Evolutionary conservation across 1,284 basidiomycete species (phyloP).

Genomic region (Ceratobasidium theobromae): DNA sequence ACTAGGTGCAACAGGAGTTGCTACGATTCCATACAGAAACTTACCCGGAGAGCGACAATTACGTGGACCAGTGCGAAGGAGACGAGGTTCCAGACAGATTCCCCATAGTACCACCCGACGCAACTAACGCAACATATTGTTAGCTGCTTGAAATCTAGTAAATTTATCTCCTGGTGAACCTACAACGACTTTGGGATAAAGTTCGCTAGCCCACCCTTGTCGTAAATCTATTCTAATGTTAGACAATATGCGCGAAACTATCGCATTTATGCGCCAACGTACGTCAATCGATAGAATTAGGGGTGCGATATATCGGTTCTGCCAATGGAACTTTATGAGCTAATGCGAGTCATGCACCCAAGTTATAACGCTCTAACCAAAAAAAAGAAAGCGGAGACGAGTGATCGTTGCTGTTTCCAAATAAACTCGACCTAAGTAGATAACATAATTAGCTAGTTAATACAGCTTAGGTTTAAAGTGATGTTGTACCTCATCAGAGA

Average conservation of each 20-base stretch:
- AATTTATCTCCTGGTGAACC: not conserved
- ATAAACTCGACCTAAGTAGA: constrained; percentile 23
- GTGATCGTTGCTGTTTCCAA: constrained; percentile 30
- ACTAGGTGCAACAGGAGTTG: too few relatives aligned
- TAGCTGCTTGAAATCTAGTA: too few relatives aligned
- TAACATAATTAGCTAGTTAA: not conserved
- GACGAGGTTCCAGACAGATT: constrained; percentile 10
- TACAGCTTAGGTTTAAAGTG: not conserved
- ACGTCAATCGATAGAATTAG: constrained; percentile 4
- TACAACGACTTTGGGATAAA: constrained; percentile 13
- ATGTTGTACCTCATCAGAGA: constrained; percentile 30
- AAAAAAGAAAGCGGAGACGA: constrained; percentile 30
- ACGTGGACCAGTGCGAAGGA: constrained; percentile 23
- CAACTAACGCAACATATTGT: not conserved
- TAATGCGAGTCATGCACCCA: not conserved
- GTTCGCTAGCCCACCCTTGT: constrained; percentile 28
- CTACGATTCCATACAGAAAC: not conserved
- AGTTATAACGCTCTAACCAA: not conserved
- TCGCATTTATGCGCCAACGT: not conserved
- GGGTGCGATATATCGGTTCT: constrained; percentile 24
- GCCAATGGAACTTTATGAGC: not conserved
- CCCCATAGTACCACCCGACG: constrained; percentile 21
- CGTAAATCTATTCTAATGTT: constrained; percentile 3
- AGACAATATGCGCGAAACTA: not conserved
- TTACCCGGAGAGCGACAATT: constrained; percentile 30